A percentile compares a stretch with the other conserved stretches of the same genome.
These are phyloP conservation scores for Saccharomycopsis selenospora DNA, from an alignment of 805 yeast genomes.

Conservation along the genomic window DNA sequence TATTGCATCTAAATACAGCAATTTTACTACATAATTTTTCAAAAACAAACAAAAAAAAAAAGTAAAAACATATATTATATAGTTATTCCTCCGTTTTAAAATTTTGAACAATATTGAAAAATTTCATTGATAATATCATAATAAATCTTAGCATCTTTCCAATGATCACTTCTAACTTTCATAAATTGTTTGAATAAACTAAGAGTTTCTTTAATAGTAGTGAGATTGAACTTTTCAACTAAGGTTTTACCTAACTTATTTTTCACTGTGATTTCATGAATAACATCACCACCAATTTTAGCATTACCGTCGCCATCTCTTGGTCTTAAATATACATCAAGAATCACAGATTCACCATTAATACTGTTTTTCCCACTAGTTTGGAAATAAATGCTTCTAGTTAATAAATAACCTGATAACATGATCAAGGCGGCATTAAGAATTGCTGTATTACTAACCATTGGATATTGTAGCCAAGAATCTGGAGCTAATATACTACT, in stretches of 20 bases:
- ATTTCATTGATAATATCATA: constrained; percentile 8
- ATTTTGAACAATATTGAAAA: not conserved
- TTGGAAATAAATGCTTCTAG: not conserved
- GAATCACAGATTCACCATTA: not conserved
- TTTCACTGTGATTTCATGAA: not conserved
- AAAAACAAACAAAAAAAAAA: too few species aligned
- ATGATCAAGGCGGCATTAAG: constrained; percentile 8
- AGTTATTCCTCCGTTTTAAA: too few species aligned
- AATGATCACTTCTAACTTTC: constrained; percentile 5
- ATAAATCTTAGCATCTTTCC: not conserved
- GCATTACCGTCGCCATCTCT: not conserved
- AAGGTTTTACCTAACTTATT: constrained; percentile 1
- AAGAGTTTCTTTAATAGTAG: constrained; percentile 2
- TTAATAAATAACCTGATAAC: constrained; percentile 2
- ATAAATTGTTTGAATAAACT: constrained; percentile 10
- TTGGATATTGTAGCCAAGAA: constrained; percentile 14
- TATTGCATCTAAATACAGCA: too few species aligned
- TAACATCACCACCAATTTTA: not conserved
- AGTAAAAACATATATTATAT: too few species aligned
- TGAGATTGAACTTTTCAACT: constrained; percentile 2
- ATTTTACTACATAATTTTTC: too few species aligned
- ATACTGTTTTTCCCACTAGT: not conserved
- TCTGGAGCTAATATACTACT: constrained; percentile 4
- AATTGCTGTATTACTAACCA: constrained; percentile 1
- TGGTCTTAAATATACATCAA: not conserved